Conservation (phyloP, 2,329 filamentous ascomycete species). For the Ascochyta koolunga region DNA sequence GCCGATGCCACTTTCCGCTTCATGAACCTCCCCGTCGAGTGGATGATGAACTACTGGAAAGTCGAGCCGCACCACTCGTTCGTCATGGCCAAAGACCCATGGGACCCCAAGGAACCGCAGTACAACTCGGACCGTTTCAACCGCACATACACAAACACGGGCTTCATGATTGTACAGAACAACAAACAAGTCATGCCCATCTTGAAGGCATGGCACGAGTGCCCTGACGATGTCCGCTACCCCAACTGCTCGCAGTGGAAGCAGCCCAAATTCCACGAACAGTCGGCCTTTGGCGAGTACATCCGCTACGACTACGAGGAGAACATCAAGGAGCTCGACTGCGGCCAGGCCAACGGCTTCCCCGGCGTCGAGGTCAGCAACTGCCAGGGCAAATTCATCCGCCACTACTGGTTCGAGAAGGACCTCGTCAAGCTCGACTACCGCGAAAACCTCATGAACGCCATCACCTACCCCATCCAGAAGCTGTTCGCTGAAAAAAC, state of each 20-base stretch:
- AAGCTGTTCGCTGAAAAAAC: slow-evolving; percentile 42
- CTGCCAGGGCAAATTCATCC: slow-evolving; percentile 46
- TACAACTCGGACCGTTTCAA: slow-evolving; percentile 53
- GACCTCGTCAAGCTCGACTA: slow-evolving; percentile 41
- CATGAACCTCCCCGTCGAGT: slow-evolving; percentile 56
- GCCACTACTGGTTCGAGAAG: slow-evolving; percentile 50
- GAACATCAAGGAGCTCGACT: slow-evolving; percentile 47
- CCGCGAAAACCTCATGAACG: slow-evolving; percentile 47
- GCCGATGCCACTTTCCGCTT: slow-evolving; percentile 56
- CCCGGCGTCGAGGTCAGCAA: slow-evolving; percentile 44
- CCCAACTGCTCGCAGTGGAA: slow-evolving; percentile 48
- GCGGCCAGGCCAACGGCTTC: slow-evolving; percentile 47
- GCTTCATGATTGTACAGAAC: slow-evolving; percentile 62
- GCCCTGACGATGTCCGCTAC: slow-evolving; percentile 45
- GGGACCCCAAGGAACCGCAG: slow-evolving; percentile 37
- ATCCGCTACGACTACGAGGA: slow-evolving; percentile 49
- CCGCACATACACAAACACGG: slow-evolving; percentile 57
- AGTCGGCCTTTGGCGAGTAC: slow-evolving; percentile 49
- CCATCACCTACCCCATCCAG: slow-evolving; percentile 44
- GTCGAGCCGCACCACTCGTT: slow-evolving; percentile 51
- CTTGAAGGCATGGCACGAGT: slow-evolving; percentile 56
- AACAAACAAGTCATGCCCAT: slow-evolving; percentile 57
- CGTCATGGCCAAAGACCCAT: slow-evolving; percentile 55
- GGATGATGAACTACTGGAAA: slow-evolving; percentile 59
- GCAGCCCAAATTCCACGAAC: slow-evolving; percentile 47